Conservation (phyloP, 208 protist genomes). For the Trypanosoma vivax region DNA sequence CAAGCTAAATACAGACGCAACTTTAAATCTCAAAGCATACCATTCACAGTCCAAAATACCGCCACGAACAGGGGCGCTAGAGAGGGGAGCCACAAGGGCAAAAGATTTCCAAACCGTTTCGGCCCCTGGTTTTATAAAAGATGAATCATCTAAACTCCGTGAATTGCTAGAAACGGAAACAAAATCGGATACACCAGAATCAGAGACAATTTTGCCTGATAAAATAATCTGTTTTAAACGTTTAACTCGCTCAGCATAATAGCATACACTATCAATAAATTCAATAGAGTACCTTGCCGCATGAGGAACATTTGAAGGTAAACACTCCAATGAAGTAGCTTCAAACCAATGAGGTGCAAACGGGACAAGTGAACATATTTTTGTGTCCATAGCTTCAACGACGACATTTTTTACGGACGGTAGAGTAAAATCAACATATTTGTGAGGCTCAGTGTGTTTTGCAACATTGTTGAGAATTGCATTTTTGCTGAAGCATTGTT, state of each 20-base stretch:
- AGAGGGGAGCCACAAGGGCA: constrained; percentile 57
- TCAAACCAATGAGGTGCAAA: constrained; percentile 44
- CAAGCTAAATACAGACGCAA: constrained; percentile 41
- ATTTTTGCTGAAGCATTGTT: constrained; percentile 44
- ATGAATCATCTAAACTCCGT: neutral
- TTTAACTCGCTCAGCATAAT: constrained; percentile 66
- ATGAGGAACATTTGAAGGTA: constrained; percentile 55
- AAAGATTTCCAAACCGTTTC: constrained; percentile 37
- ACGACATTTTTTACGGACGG: constrained; percentile 42
- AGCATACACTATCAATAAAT: constrained; percentile 66
- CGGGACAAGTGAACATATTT: constrained; percentile 37
- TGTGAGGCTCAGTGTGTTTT: constrained; percentile 50
- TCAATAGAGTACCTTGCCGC: constrained; percentile 50
- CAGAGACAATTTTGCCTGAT: constrained; percentile 17
- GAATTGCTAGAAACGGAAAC: neutral
- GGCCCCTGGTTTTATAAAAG: constrained; percentile 11
- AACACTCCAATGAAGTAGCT: constrained; percentile 59
- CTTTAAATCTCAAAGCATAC: constrained; percentile 40
- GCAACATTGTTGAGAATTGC: constrained; percentile 36
- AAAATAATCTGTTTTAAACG: constrained; percentile 21
- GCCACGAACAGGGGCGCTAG: constrained; percentile 39
- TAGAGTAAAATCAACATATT: constrained; percentile 24
- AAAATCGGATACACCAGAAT: constrained; percentile 6
- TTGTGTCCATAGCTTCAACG: constrained; percentile 38
- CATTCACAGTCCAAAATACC: constrained; percentile 36